Conservation (phyloP, 768 basidiomycete species). For the Trametes gibbosa region DNA sequence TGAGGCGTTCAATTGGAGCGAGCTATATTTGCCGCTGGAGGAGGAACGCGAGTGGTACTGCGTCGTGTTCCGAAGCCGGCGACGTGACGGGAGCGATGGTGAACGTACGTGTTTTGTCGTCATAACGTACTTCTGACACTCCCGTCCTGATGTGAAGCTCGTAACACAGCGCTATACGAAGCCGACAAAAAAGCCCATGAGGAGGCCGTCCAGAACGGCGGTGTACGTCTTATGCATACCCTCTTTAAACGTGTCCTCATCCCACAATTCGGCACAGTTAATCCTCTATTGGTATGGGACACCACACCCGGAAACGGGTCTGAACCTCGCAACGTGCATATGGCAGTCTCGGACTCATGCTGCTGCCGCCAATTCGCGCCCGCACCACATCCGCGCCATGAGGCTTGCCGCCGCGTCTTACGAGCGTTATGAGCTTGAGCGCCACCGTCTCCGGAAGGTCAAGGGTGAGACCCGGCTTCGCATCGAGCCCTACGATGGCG, state of each 20-base stretch:
- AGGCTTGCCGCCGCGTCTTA: slow-evolving; percentile 73
- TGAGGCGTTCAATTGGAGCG: slow-evolving; percentile 86
- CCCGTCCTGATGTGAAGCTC: neutral
- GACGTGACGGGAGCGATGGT: slow-evolving; percentile 69
- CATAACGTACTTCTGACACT: neutral
- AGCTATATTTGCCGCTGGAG: slow-evolving; percentile 61
- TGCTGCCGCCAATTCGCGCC: slow-evolving; percentile 71
- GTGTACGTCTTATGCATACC: slow-evolving; percentile 46
- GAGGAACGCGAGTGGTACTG: slow-evolving; percentile 89
- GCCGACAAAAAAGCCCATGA: slow-evolving; percentile 89
- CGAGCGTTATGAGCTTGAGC: slow-evolving; percentile 74
- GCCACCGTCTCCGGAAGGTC: slow-evolving; percentile 68
- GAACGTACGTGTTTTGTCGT: slow-evolving; percentile 43
- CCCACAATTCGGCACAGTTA: slow-evolving; percentile 42
- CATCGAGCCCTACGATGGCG: slow-evolving; percentile 58
- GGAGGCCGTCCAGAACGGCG: slow-evolving; percentile 86
- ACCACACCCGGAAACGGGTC: slow-evolving; percentile 68
- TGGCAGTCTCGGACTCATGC: slow-evolving; percentile 92
- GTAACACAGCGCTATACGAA: slow-evolving; percentile 68
- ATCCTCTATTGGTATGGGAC: slow-evolving; percentile 95
- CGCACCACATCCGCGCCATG: slow-evolving; percentile 83
- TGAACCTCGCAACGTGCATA: slow-evolving; percentile 94
- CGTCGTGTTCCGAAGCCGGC: slow-evolving; percentile 83
- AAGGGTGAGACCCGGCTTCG: slow-evolving; percentile 54
- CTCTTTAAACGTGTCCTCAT: neutral